phyloP scores from a whole-genome alignment of 495 filamentous ascomycete genomes.

The Terfezia claveryi region DNA sequence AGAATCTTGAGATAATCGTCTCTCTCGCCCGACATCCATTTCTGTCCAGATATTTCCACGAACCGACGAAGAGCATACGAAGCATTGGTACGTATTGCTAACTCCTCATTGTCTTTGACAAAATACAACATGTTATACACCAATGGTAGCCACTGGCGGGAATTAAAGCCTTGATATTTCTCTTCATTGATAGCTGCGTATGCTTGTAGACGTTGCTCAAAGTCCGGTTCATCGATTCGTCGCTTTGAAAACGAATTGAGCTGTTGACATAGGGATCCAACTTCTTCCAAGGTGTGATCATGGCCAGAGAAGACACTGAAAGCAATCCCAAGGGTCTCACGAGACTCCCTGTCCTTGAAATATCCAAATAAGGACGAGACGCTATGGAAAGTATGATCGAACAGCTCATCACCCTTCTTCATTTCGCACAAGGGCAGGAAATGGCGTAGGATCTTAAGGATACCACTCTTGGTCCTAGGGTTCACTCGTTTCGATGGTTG shows the following conservation, averaged over 20 bases:
- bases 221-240: conserved; percentile 65
- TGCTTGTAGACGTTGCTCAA: conserved; percentile 53
- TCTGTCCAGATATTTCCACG: conserved; percentile 33
- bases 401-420: conserved; percentile 33
- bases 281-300: conserved; percentile 35
- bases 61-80: conserved; percentile 65
- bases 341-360: conserved; percentile 57
- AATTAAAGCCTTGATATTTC: conserved; percentile 29
- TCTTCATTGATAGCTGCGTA: conserved; percentile 50
- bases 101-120: conserved; percentile 68
- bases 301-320: conserved; percentile 42
- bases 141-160: conserved; percentile 77
- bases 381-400: conserved; percentile 36
- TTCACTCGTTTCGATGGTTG: conserved; percentile 63
- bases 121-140: conserved; percentile 78
- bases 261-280: conserved; percentile 49
- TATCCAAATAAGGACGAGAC: conserved; percentile 60
- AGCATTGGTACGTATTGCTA: conserved; percentile 62
- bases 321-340: conserved; percentile 48
- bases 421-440: conserved; percentile 43
- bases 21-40: conserved; percentile 19
- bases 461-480: conserved; percentile 58
- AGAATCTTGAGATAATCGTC: conserved; percentile 32
- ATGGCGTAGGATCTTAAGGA: conserved; percentile 51
- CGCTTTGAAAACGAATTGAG: conserved; percentile 52